These are phyloP conservation scores for grape (Vitis vinifera) DNA, from an alignment of 164 flowering plant genomes.

Conservation along the genomic window ASM3070453v1 NC_081821.1:7006001-7006500, in stretches of 20 bases:
- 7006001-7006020: too few species aligned
- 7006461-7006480: too few species aligned
- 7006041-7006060: slow-evolving; percentile 4
- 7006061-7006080: slow-evolving; percentile 6
- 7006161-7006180: slow-evolving; percentile 15
- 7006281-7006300: slow-evolving; percentile 3
- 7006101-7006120: not conserved
- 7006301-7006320: slow-evolving; percentile 24
- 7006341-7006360: slow-evolving; percentile 10
- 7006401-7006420: slow-evolving; percentile 20
- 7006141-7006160: slow-evolving; percentile 17
- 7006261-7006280: slow-evolving; percentile 6
- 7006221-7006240: slow-evolving; percentile 10
- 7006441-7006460: not conserved
- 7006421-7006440: slow-evolving; percentile 15
- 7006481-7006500: too few species aligned
- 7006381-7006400: slow-evolving; percentile 9
- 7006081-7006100: slow-evolving; percentile 3
- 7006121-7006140: slow-evolving; percentile 4
- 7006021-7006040: not conserved
- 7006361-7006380: slow-evolving; percentile 10
- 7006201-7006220: slow-evolving; percentile 11
- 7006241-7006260: slow-evolving; percentile 15
- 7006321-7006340: slow-evolving; percentile 13
- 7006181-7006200: slow-evolving; percentile 11